Conservation (phyloP, 371 early-diverging fungal species). For the Nematocida sp. region DNA sequence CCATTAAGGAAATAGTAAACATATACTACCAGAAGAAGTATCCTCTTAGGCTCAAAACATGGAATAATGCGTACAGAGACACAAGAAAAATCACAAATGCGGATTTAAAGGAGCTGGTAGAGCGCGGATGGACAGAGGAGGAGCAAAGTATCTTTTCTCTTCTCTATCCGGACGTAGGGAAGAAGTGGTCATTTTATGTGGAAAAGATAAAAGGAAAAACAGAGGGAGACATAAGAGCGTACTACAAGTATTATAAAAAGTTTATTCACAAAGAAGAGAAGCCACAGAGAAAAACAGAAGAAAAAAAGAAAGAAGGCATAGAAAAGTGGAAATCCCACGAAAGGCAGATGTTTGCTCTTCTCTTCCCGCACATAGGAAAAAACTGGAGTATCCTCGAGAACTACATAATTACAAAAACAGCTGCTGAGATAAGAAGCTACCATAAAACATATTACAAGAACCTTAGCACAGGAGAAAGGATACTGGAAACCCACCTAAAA, state of each 20-base stretch:
- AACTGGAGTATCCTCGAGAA: conserved; percentile 58
- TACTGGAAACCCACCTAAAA: conserved; percentile 56
- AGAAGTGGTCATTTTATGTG: conserved; percentile 49
- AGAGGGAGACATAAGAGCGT: conserved; percentile 59
- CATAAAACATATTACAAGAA: conserved; percentile 59
- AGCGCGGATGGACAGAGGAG: conserved; percentile 53
- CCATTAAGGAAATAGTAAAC: conserved; percentile 34
- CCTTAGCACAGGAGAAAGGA: conserved; percentile 55
- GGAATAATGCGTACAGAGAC: conserved; percentile 27
- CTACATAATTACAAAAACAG: conserved; percentile 57
- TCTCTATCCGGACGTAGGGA: conserved; percentile 34
- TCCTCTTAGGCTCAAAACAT: conserved; percentile 41
- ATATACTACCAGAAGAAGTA: conserved; percentile 58
- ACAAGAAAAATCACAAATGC: conserved; percentile 56
- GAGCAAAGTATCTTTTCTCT: conserved; percentile 50
- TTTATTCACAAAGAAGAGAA: not conserved
- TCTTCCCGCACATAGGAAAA: conserved; percentile 62
- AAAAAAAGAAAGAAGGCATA: conserved; percentile 11
- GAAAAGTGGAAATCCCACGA: conserved; percentile 59
- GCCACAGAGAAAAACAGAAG: not conserved
- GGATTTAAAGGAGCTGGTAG: conserved; percentile 51
- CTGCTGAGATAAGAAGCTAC: conserved; percentile 58
- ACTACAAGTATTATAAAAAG: conserved; percentile 55
- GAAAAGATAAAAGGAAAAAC: conserved; percentile 42
- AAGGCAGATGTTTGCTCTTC: conserved; percentile 64